Evolutionary conservation across 1,284 basidiomycete species (phyloP).

Genomic region (Mycena citricolor): DNA sequence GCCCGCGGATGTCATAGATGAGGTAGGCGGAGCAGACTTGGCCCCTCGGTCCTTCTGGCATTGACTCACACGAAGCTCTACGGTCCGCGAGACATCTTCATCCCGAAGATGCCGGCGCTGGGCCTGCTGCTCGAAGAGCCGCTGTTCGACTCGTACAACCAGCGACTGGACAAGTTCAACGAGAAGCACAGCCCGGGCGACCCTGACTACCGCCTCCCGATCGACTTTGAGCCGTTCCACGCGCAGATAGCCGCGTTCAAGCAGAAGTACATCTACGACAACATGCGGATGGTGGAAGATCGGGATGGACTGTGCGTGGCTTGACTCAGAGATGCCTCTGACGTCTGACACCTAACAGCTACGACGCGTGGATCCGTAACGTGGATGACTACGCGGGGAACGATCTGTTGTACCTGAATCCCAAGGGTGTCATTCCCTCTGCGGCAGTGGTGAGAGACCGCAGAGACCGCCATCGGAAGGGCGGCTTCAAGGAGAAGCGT

Average conservation of each 20-base stretch:
- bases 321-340: conserved; percentile 26
- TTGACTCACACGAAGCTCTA: conserved; percentile 48
- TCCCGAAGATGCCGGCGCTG: conserved; percentile 96
- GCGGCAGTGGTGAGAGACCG: conserved; percentile 57
- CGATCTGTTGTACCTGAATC: conserved; percentile 71
- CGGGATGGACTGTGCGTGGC: conserved; percentile 68
- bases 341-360: conserved; percentile 52
- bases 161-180: conserved; percentile 61
- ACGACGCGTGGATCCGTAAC: conserved; percentile 72
- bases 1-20: conserved; percentile 70
- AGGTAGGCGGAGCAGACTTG: conserved; percentile 50
- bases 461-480: conserved; percentile 8
- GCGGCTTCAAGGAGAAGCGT: conserved; percentile 57
- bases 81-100: conserved; percentile 75
- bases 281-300: conserved; percentile 83
- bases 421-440: conserved; percentile 68
- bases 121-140: conserved; percentile 95
- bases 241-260: conserved; percentile 80
- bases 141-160: conserved; percentile 82
- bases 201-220: conserved; percentile 58
- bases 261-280: conserved; percentile 78
- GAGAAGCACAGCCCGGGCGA: conserved; percentile 51
- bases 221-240: conserved; percentile 70
- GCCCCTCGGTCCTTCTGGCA: not conserved
- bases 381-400: conserved; percentile 70